Percentiles rank a stretch among this genome's conserved stretches.
Evolutionary conservation across 441 rosid genomes (phyloP).

Genomic region (Eugenia klotzschiana): DNA sequence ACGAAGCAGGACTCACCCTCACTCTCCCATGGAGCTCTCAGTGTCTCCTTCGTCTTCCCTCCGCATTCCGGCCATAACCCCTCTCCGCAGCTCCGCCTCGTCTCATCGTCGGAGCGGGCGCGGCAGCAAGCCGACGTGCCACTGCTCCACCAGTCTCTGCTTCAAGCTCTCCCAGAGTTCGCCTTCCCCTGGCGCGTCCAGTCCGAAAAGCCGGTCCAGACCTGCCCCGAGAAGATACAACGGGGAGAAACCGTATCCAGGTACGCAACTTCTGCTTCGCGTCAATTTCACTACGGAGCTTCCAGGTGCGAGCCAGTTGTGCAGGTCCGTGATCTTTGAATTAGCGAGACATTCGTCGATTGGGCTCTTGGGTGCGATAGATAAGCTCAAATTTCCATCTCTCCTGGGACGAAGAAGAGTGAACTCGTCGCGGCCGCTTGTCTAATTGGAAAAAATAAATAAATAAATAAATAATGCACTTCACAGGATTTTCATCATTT

Average conservation of each 20-base stretch:
- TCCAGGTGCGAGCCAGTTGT: not conserved
- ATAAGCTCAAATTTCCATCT: not conserved
- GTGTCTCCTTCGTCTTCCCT: conserved; percentile 26
- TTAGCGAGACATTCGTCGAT: not conserved
- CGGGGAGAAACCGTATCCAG: conserved; percentile 34
- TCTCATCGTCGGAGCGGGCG: conserved; percentile 13
- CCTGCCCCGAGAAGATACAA: conserved; percentile 10
- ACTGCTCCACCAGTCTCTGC: not conserved
- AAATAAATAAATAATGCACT: too few species aligned
- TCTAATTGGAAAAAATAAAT: not conserved
- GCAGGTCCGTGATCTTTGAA: not conserved
- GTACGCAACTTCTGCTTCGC: conserved; percentile 18
- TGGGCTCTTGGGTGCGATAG: not conserved
- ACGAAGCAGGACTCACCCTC: not conserved
- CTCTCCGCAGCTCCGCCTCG: conserved; percentile 17
- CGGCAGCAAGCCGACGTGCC: conserved; percentile 10
- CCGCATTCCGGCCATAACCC: conserved; percentile 20
- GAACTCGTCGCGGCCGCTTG: rapidly evolving
- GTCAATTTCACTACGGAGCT: not conserved
- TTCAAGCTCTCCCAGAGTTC: conserved; percentile 12
- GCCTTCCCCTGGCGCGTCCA: conserved; percentile 17
- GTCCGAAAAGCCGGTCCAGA: conserved; percentile 19
- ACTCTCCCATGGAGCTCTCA: conserved; percentile 41
- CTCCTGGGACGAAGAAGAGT: not conserved
- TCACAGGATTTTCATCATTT: not conserved